Base-by-base conservation (phyloP, 2,329 filamentous ascomycete genomes). In the Graphiopsis chlorocephala region DNA sequence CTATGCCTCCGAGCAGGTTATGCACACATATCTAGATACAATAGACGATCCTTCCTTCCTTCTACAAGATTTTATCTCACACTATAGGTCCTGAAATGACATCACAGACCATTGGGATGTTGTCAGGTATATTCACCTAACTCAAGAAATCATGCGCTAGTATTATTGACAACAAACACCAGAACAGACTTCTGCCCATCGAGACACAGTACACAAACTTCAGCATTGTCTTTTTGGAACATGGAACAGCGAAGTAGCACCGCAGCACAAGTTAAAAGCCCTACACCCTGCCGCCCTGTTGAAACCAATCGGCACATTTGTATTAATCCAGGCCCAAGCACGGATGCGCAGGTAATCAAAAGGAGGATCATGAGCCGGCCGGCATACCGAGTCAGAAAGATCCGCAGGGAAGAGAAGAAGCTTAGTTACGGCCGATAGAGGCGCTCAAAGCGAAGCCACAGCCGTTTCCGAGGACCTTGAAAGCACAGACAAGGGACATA, bases 291-390 rank as follows among this genome's bases (percentile, higher is more conserved):
- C 14, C n/a, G 38, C 38, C 38, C n/a, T 45, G 38, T 45, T 45
- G 38, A 45, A 28, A 29, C 50, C 50, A 53, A 53, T 29, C 25
- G 7, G 50, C 25, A 53, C 50, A 29, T 53, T 17, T 20, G 3
- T 6, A 31, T 20, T 53, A 28, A 28, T 53, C 23, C 29, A 15
- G 31, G 31, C 29, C 53, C 28, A 2, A 20, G 70, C 70, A 23
- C 69, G 68, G 12, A 65, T 67, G 10, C 70, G 81, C 0, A 86
- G 85, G 76, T 88, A 82, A 82, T 53, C 85, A 83, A 0, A 79
- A 81, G 17, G 88, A 86, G 77, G 83, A 81, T 70, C 65, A 63
- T 33, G n/a, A 33, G 12, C n/a, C 35, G 35, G 25, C 55, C 33
- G 33, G 55, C 23, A 58, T 58, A 23, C n/a, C 55, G 55, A 58